A percentile compares a stretch with the other conserved stretches of the same genome.
phyloP scores from a whole-genome alignment of 768 basidiomycete species.

The Agrocybe chaxingu region DNA sequence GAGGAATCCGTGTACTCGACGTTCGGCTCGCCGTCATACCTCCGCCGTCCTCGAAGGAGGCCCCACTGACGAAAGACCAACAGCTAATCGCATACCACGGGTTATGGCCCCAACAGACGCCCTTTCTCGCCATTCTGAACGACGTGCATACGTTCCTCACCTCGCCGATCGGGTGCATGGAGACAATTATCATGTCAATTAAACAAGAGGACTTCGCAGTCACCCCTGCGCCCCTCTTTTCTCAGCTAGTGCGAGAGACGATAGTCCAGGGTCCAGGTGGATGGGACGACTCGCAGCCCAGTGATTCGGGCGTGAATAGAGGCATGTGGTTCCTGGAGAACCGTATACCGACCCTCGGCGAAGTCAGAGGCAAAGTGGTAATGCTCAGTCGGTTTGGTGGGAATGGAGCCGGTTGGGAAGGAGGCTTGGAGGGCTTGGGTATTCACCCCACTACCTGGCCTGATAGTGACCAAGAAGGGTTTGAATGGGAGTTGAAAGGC shows the following conservation, averaged over 20 bases:
- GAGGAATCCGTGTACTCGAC: slow-evolving; percentile 81
- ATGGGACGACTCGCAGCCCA: slow-evolving; percentile 16
- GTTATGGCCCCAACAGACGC: slow-evolving; percentile 62
- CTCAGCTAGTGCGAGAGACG: slow-evolving; percentile 59
- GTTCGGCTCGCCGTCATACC: slow-evolving; percentile 69
- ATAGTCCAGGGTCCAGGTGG: slow-evolving; percentile 56
- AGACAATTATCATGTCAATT: slow-evolving; percentile 83
- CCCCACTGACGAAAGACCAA: slow-evolving; percentile 7
- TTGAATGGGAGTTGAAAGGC: slow-evolving; percentile 74
- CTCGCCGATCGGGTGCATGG: slow-evolving; percentile 49
- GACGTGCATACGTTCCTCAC: slow-evolving; percentile 64
- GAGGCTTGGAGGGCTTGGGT: slow-evolving; percentile 67
- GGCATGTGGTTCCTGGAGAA: slow-evolving; percentile 83
- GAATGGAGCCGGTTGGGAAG: slow-evolving; percentile 65
- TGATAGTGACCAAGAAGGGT: slow-evolving; percentile 68
- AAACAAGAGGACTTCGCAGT: slow-evolving; percentile 78
- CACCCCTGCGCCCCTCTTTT: slow-evolving; percentile 48
- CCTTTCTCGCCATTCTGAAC: slow-evolving; percentile 64
- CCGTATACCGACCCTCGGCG: slow-evolving; percentile 73
- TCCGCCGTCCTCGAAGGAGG: slow-evolving; percentile 10
- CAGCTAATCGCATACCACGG: slow-evolving; percentile 80
- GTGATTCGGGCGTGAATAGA: slow-evolving; percentile 9
- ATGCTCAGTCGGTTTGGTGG: slow-evolving; percentile 85
- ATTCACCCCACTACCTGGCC: slow-evolving; percentile 90
- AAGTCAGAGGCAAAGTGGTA: slow-evolving; percentile 82